Percentiles rank a stretch among this genome's conserved stretches.
phyloP scores from a whole-genome alignment of 495 filamentous ascomycete species.

The Penicillium goetzii region DNA sequence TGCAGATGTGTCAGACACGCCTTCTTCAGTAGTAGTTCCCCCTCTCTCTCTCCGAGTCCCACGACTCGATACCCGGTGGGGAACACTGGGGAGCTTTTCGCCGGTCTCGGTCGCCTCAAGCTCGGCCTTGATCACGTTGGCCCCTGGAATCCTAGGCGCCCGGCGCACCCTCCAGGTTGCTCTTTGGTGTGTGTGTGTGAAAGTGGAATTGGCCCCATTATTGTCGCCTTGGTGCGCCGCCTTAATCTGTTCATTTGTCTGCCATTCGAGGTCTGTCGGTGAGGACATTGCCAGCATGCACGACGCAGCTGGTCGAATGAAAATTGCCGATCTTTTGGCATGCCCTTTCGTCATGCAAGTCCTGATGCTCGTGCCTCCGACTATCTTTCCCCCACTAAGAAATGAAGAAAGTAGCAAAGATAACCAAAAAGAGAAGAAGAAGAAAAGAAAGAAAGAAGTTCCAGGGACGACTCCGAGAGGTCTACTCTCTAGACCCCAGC shows the following conservation, averaged over 20 bases:
- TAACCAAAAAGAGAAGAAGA: not conserved
- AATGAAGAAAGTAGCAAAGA: constrained; percentile 4
- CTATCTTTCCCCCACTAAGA: constrained; percentile 14
- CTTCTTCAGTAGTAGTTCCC: not conserved
- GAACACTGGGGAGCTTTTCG: not conserved
- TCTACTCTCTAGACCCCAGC: constrained; percentile 22
- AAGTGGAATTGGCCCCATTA: constrained; percentile 2
- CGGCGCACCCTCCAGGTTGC: not conserved
- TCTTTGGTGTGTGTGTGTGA: no score
- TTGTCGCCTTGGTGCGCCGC: constrained; percentile 1
- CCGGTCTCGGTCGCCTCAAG: constrained; percentile 14
- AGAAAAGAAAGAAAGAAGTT: constrained; percentile 13
- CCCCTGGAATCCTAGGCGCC: constrained; percentile 5
- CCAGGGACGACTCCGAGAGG: constrained; percentile 36
- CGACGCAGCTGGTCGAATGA: constrained; percentile 30
- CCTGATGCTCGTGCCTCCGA: constrained; percentile 37
- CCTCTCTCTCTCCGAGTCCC: not conserved
- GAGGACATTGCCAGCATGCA: constrained; percentile 33
- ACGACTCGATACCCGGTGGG: not conserved
- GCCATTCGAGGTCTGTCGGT: constrained; percentile 35
- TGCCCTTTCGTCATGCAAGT: constrained; percentile 36
- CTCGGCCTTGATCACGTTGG: constrained; percentile 16
- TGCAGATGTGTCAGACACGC: constrained; percentile 20
- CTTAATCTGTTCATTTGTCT: constrained; percentile 9
- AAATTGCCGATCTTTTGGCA: constrained; percentile 42